Evolutionary conservation across 2,329 filamentous ascomycete genomes (phyloP).

Genomic region (Myriangium duriaei): DNA sequence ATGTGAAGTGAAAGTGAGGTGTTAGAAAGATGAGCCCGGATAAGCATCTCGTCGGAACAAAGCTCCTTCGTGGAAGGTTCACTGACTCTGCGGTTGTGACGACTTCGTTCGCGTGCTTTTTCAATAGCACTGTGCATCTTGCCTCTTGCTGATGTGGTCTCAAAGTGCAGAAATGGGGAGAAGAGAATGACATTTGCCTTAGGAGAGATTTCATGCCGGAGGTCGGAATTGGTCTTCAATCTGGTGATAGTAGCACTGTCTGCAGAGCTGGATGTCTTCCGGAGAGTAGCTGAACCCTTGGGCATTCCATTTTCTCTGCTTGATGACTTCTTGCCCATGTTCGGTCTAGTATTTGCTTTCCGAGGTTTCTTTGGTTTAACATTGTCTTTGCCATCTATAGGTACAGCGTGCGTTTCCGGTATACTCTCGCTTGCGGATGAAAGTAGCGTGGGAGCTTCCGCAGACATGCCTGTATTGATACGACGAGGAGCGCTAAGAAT

Average conservation of each 20-base stretch:
- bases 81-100: not conserved
- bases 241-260: constrained; percentile 3
- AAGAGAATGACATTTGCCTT: constrained; percentile 32
- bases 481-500: not conserved
- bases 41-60: constrained; percentile 32
- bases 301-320: constrained; percentile 7
- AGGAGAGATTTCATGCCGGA: constrained; percentile 1
- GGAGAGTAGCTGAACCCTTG: not conserved
- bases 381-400: not conserved
- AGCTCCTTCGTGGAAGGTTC: not conserved
- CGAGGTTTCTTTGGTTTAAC: constrained; percentile 1
- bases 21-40: constrained; percentile 36
- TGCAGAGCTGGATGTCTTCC: constrained; percentile 1
- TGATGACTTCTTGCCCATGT: constrained; percentile 2
- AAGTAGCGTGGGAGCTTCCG: constrained; percentile 1
- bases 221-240: constrained; percentile 4
- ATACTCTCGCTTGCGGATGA: constrained; percentile 5
- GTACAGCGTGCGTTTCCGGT: not conserved
- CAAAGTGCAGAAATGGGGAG: constrained; percentile 56
- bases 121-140: constrained; percentile 46
- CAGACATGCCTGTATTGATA: constrained; percentile 1
- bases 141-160: constrained; percentile 35
- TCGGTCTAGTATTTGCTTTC: constrained; percentile 7
- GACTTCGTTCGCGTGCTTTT: constrained; percentile 16
- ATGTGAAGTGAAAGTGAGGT: constrained; percentile 42